Base-by-base conservation (phyloP, 345 rosid genomes). In the Citrus glauca region DNA sequence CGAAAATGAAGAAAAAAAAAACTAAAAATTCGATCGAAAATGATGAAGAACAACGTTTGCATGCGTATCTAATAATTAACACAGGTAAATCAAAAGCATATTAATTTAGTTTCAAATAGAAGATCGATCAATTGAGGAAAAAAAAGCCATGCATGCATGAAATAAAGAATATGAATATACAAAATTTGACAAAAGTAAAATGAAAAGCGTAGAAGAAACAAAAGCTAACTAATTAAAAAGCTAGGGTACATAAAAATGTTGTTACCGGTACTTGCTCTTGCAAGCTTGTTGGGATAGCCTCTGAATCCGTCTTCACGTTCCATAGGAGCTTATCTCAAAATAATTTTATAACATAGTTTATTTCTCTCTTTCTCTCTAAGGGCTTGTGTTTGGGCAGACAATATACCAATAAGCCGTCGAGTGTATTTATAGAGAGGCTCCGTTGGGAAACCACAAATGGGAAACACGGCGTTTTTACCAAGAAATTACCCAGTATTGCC, bases 241-340 rank as follows among this genome's bases (percentile, higher is more conserved):
- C 6, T n/a, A 28, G 17, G 9, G 20, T 1, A 3, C 3, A 20
- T 9, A 30, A 53, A 53, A 17, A 19, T 16, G 57, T 2, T 17
- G 38, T 59, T 57, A 72, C 76, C 76, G 7, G 50, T 14, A n/a
- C 16, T 60, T 38, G 76, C 38, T 60, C 55, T 60, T 1, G 67
- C 56, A 24, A 59, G 66, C 56, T 73, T 73, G 76, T 73, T 59
- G 76, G 56, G 76, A 73, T 59, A 38, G 35, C 16, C 33, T 24
- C 28, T 73, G 76, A 59, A 38, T 16, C 67, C 76, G 14, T 40
- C 76, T 25, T 72, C 48, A 35, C 22, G 45, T n/a, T 73, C 77
- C 77, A 73, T 73, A 5, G 30, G 30, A 28, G 76, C 56, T 57
- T 53, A 5, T 4, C 35, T 67, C 42, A 6, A 27, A 19, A n/a